Base-by-base conservation (phyloP, 129 eudicot species). In the Escallonia herrerae region DNA sequence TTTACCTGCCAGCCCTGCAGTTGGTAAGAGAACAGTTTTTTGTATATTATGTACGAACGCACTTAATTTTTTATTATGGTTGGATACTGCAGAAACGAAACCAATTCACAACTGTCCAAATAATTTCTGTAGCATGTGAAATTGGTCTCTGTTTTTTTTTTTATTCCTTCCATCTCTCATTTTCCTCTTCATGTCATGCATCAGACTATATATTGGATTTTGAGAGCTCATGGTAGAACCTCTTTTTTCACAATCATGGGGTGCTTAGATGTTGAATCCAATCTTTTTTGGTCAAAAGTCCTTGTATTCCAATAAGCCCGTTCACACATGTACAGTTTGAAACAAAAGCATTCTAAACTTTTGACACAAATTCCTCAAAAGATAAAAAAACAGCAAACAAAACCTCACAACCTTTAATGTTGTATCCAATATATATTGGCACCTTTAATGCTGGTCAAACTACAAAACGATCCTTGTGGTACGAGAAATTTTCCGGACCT, bases 1-100 rank as follows among this genome's bases (percentile, higher is more conserved):
- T 61, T 60, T 58, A 53, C 47, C 67, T 57, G 75, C 78, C 56
- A 66, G 76, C 72, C 66, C 80, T 74, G 71, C 82, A 57, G 65
- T 52, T 66, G 95, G 95, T 87, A 80, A 57, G 81, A 64, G 4
- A 67, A 38, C 40, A 42, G 39, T 44, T 58, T 61, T 42, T 44
- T 56, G 39, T 48, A 62, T 72, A 53, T 14, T 39, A 14, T 60
- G 2, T 77, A 15, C 45, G 15, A 2, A 43, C n/a, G 38, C 52
- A 53, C 22, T 46, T 37, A 56, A 56, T 43, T 13, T 12, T 39
- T 37, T 62, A n/a, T 38, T 46, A 38, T 58, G 63, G 3, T 8
- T 58, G 6, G 49, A 45, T 8, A 45, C 49, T 5, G 49, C 6
- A 45, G 49, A 45, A 45, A 5, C 9, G 9, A 45, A 45, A 5